Base-by-base conservation (phyloP, 208 protist genomes). In the Wallacemonas collosoma region DNA sequence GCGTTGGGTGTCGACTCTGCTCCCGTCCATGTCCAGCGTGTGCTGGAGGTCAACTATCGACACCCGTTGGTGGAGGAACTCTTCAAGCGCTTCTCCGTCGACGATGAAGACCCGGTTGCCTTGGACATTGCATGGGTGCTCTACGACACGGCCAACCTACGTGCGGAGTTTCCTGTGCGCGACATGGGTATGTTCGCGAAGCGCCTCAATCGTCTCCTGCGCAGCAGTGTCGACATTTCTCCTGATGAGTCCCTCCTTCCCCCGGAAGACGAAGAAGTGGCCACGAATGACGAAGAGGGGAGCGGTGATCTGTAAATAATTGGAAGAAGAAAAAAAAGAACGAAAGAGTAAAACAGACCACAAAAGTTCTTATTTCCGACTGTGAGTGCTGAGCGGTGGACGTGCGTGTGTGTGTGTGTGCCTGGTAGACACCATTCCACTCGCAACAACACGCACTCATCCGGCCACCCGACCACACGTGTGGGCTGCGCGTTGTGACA, bases 21-120 rank as follows among this genome's bases (percentile, higher is more conserved):
- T n/a, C 69, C 72, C 14, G 71, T 85, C 41, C 81, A 78, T 35
- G 86, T 90, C 36, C 87, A 97, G 75, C 95, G 93, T 60, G 98
- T 97, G 45, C 75, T 99, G 53, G 98, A 99, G 88, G 83, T 99
- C 76, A 99, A 99, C 93, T 94, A 99, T 62, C 83, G 89, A 53
- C 98, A 99, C 80, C 94, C 98, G 5, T 82, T 99, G 15, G 94
- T 99, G 35, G 71, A 90, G 9, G 86, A 98, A 61, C 85, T 99
- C 11, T 90, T 93, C 75, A 72, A 85, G 14, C 84, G 91, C 58
- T 82, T 98, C 66, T 65, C 92, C 38, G 89, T 85, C 6, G 84
- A 98, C 79, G 45, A 72, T 45, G 81, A 97, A 8, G 97, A 99
- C 83, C 48, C 84, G 39, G 57, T 79, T 3, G 77, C 93, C 6